Percentiles rank a stretch among this genome's conserved stretches.
These are phyloP conservation scores for Giardia muris DNA, from an alignment of 208 protist genomes.

Conservation along the genomic window DNA sequence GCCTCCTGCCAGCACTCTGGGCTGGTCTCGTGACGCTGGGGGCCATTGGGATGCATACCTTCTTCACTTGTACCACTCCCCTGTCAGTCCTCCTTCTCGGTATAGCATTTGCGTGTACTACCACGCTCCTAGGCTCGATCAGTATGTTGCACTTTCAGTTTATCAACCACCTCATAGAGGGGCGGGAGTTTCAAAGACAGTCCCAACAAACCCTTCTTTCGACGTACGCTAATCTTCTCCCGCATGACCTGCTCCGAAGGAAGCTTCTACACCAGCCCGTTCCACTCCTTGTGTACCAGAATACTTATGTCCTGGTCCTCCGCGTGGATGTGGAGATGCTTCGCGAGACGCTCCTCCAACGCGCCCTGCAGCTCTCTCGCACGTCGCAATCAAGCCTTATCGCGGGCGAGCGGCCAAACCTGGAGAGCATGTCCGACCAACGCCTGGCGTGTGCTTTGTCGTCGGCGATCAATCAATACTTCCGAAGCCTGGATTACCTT, in stretches of 20 bases:
- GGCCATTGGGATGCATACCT: no score
- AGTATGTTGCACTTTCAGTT: no score
- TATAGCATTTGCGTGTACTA: no score
- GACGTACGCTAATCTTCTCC: neutral
- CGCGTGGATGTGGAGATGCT: neutral
- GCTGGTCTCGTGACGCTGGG: no score
- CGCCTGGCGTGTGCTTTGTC: neutral
- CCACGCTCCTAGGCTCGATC: no score
- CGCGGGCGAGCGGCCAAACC: neutral
- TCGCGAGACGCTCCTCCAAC: neutral
- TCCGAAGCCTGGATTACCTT: neutral
- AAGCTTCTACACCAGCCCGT: neutral
- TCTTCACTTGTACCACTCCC: no score
- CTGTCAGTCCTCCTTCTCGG: no score
- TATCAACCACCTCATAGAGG: no score
- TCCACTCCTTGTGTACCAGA: neutral
- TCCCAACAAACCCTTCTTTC: neutral
- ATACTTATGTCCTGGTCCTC: neutral
- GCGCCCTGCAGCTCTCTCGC: neutral
- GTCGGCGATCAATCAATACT: neutral
- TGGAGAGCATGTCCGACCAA: neutral
- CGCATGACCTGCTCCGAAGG: neutral
- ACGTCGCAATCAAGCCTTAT: neutral
- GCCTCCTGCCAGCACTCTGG: no score
- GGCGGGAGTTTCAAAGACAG: neutral